A percentile compares a stretch with the other conserved stretches of the same genome.
Conservation (phyloP, 345 rosid genomes). For the Linum usitatissimum region DNA sequence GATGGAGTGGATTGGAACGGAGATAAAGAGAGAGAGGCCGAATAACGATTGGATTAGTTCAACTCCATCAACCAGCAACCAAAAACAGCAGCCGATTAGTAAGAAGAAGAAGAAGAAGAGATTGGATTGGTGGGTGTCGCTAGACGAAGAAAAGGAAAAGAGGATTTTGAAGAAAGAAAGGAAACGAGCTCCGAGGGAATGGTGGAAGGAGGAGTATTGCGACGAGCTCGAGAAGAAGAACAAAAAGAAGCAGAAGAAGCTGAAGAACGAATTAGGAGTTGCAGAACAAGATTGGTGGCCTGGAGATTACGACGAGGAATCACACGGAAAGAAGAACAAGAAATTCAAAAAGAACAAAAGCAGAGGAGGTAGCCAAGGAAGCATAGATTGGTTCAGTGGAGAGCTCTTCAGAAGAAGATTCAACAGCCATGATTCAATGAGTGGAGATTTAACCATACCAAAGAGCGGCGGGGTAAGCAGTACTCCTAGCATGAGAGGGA, state of each 20-base stretch:
- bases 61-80: slow-evolving; percentile 17
- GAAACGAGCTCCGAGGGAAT: slow-evolving; percentile 72
- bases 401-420: slow-evolving; percentile 47
- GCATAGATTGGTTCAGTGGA: slow-evolving; percentile 80
- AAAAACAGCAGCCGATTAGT: slow-evolving; percentile 2
- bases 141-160: slow-evolving; percentile 56
- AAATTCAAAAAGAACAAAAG: slow-evolving; percentile 31
- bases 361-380: slow-evolving; percentile 46
- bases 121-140: slow-evolving; percentile 81
- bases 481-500: slow-evolving; percentile 98
- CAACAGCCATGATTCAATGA: slow-evolving; percentile 53
- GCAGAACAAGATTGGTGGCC: slow-evolving; percentile 49
- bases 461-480: slow-evolving; percentile 70
- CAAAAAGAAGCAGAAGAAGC: slow-evolving; percentile 34
- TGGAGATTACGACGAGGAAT: slow-evolving; percentile 29
- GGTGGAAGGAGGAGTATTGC: slow-evolving; percentile 96
- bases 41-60: slow-evolving; percentile 58
- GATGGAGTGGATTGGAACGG: slow-evolving; percentile 88
- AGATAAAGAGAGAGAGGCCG: slow-evolving; percentile 71
- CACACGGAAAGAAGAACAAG: slow-evolving; percentile 45
- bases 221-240: slow-evolving; percentile 66
- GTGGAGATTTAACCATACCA: slow-evolving; percentile 64
- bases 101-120: slow-evolving; percentile 46
- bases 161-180: slow-evolving; percentile 44
- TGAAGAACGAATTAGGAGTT: slow-evolving; percentile 12